A percentile compares a stretch with the other conserved stretches of the same genome.
Evolutionary conservation across 116 monocot species (phyloP).

Genomic region (Papilionanthe hybrid): DNA sequence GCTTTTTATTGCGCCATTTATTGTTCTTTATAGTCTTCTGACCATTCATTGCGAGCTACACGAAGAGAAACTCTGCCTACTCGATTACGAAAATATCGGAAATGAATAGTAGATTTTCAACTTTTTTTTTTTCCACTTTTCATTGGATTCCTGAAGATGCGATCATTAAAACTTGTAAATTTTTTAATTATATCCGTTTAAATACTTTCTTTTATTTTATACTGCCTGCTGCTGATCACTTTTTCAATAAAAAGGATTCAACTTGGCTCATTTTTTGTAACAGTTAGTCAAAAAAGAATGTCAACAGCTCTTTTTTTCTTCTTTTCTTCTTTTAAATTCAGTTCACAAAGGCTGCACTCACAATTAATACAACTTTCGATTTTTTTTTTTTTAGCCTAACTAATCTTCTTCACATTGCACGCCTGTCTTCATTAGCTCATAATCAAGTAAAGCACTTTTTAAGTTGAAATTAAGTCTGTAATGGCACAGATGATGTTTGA

Average conservation of each 20-base stretch:
- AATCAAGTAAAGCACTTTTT: background rate
- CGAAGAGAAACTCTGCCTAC: background rate
- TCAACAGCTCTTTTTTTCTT: background rate
- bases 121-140: background rate
- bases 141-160: constrained; percentile 11
- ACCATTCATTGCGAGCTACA: background rate
- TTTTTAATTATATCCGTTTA: background rate
- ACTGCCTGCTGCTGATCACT: background rate
- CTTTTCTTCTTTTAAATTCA: no score
- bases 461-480: background rate
- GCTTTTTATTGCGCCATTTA: constrained; percentile 15
- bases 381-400: no score
- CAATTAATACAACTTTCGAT: background rate
- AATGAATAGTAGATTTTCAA: background rate
- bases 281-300: constrained; percentile 6
- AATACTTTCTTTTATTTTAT: background rate
- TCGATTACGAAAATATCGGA: background rate
- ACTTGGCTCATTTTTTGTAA: background rate
- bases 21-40: constrained; percentile 6
- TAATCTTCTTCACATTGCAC: no score
- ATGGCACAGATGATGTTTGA: no score
- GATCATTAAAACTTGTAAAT: constrained; percentile 7
- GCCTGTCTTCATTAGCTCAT: background rate
- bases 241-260: constrained; percentile 2
- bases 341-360: background rate